Conservation (phyloP, 345 rosid genomes). For the Ceriops decandra region DNA sequence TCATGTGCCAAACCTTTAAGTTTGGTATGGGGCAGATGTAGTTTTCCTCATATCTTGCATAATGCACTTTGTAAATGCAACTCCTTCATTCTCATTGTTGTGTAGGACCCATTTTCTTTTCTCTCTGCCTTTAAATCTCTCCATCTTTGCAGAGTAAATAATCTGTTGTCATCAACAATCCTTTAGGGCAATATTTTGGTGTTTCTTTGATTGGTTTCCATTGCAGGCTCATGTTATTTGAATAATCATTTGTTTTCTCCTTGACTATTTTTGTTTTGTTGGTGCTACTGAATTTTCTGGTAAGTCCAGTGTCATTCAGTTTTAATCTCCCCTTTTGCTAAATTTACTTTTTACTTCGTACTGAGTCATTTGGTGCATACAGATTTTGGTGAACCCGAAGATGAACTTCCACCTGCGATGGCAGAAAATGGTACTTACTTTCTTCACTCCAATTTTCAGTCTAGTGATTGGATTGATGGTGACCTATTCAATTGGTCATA, state of each 20-base stretch:
- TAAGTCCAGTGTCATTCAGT: conserved; percentile 19
- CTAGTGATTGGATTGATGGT: not conserved
- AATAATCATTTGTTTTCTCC: conserved; percentile 23
- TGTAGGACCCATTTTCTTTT: too few species aligned
- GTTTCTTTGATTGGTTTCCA: not conserved
- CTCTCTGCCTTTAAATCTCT: too few species aligned
- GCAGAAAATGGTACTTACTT: conserved; percentile 38
- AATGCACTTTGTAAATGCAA: too few species aligned
- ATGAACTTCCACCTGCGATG: conserved; percentile 29
- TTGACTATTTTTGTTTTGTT: conserved; percentile 22
- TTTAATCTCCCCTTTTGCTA: not conserved
- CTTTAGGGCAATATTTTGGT: not conserved
- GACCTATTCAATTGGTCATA: not conserved
- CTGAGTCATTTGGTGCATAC: conserved; percentile 1
- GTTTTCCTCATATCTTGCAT: too few species aligned
- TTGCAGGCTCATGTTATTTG: not conserved
- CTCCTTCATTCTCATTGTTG: too few species aligned
- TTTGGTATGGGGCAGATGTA: too few species aligned
- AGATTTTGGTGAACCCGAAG: conserved; percentile 37
- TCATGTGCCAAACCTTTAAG: too few species aligned
- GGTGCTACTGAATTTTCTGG: conserved; percentile 33
- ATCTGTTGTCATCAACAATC: too few species aligned
- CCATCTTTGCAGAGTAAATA: too few species aligned
- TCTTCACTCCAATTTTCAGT: not conserved
- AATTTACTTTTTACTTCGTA: not conserved